Evolutionary conservation across 2,329 filamentous ascomycete genomes (phyloP).

Genomic region (Fusarium brachygibbosum): DNA sequence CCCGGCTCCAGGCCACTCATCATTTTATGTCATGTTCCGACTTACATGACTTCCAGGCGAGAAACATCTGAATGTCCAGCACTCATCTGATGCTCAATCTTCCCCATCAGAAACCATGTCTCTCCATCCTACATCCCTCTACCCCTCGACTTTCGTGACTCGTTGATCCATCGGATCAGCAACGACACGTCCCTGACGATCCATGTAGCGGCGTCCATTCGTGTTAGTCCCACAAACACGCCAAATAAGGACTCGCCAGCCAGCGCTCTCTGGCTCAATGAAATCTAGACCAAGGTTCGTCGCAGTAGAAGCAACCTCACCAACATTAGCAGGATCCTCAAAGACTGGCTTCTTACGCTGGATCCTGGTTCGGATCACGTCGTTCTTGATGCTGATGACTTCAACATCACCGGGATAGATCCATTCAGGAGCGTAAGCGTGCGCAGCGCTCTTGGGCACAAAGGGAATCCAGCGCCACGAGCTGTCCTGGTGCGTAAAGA

Average conservation of each 20-base stretch:
- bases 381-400: constrained; percentile 1
- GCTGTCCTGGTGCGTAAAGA: too few species aligned
- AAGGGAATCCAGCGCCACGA: background rate
- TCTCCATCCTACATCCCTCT: background rate
- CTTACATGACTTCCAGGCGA: background rate
- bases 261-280: background rate
- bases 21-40: background rate
- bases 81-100: background rate
- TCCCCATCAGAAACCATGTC: background rate
- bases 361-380: background rate
- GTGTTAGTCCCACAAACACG: background rate
- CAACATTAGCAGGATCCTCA: background rate
- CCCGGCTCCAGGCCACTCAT: too few species aligned
- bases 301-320: background rate
- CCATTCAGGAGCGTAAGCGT: background rate
- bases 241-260: constrained; percentile 9
- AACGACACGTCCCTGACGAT: constrained; percentile 1
- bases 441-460: background rate
- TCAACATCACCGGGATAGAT: constrained; percentile 2
- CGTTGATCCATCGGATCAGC: too few species aligned
- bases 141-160: accelerated
- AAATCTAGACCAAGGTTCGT: background rate
- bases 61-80: background rate
- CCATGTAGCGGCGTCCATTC: background rate
- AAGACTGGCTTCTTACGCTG: background rate